These are phyloP conservation scores for Lasiodiplodia gonubiensis DNA, from an alignment of 2,329 filamentous ascomycete genomes.

Conservation along the genomic window DNA sequence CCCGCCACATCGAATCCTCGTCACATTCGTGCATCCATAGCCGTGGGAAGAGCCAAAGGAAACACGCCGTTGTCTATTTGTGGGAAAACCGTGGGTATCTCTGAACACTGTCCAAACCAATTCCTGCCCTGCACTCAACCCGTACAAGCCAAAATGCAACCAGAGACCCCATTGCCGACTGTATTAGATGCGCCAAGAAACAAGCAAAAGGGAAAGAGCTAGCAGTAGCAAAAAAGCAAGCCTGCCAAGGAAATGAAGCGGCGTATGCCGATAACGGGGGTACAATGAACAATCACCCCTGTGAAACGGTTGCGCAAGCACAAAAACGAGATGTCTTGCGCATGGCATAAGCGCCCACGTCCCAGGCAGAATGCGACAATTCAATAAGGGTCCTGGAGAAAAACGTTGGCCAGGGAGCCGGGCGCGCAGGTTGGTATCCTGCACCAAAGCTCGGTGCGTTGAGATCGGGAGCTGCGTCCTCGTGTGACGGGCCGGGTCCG, in stretches of 20 bases:
- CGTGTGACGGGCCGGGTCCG: conserved; percentile 19
- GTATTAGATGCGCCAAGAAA: background rate
- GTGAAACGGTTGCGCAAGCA: conserved; percentile 7
- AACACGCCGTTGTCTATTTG: conserved; percentile 17
- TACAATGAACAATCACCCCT: conserved; percentile 2
- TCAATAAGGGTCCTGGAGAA: conserved; percentile 3
- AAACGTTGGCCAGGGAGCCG: background rate
- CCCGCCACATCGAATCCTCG: background rate
- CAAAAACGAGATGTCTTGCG: conserved; percentile 6
- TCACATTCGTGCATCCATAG: background rate
- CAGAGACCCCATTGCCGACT: background rate
- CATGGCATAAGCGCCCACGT: conserved; percentile 18
- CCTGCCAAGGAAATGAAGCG: conserved; percentile 17
- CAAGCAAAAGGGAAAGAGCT: background rate
- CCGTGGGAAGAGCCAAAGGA: conserved; percentile 7
- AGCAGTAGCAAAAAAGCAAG: background rate
- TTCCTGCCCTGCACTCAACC: background rate
- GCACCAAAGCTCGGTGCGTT: conserved; percentile 1
- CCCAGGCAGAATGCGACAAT: background rate
- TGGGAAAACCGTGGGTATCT: conserved; percentile 25
- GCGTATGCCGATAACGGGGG: conserved; percentile 11
- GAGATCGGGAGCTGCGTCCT: conserved; percentile 10
- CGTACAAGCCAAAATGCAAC: background rate
- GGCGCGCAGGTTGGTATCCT: background rate
- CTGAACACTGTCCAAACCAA: conserved; percentile 21